These are phyloP conservation scores for Sporobolomyces phaffii DNA, from an alignment of 768 basidiomycete species.

Conservation along the genomic window DNA sequence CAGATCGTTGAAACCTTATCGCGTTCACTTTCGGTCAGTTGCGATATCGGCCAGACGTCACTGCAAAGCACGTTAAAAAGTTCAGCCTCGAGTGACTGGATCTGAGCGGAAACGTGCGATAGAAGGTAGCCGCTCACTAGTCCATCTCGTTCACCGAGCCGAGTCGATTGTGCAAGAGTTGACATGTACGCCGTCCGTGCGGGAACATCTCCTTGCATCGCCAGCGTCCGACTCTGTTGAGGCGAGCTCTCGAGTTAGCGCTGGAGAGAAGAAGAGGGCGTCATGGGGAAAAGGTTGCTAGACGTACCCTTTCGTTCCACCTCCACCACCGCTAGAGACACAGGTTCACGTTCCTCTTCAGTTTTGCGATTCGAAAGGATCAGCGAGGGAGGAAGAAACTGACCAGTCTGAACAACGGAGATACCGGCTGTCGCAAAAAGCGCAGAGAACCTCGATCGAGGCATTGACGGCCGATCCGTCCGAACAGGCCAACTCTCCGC, in stretches of 20 bases:
- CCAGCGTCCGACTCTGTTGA: constrained; percentile 41
- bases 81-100: neutral
- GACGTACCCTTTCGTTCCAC: constrained; percentile 38
- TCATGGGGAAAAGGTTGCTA: neutral
- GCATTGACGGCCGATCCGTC: constrained; percentile 20
- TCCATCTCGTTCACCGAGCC: constrained; percentile 29
- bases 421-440: constrained; percentile 37
- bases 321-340: constrained; percentile 36
- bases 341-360: too few relatives aligned
- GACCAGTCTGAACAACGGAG: constrained; percentile 41
- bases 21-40: neutral
- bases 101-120: neutral
- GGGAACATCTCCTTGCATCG: constrained; percentile 41
- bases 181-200: constrained; percentile 37
- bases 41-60: constrained; percentile 17
- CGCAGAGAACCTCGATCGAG: constrained; percentile 39
- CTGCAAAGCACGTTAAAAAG: constrained; percentile 4
- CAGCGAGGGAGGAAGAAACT: neutral
- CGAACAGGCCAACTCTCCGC: neutral
- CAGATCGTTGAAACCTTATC: constrained; percentile 11
- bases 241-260: too few relatives aligned
- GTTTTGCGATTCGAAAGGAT: too few relatives aligned
- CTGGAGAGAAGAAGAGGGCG: too few relatives aligned
- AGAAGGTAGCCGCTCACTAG: constrained; percentile 8
- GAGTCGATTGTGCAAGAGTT: constrained; percentile 35